phyloP scores from a whole-genome alignment of 495 filamentous ascomycete species.

The Penicillium herquei region DNA sequence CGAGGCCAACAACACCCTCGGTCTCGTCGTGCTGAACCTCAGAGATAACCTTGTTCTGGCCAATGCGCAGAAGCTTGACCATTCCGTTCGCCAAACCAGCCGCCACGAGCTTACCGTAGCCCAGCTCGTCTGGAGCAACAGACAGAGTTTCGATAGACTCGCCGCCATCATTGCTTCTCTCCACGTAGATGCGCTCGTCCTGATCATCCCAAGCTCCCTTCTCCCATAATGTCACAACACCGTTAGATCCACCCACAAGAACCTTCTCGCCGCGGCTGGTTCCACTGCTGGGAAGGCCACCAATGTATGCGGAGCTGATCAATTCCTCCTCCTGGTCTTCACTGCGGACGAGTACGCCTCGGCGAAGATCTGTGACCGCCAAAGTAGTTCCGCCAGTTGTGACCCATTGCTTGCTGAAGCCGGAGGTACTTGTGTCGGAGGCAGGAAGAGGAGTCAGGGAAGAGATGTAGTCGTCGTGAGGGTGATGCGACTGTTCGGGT shows the following conservation, averaged over 20 bases:
- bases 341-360: conserved; percentile 77
- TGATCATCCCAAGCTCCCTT: conserved; percentile 92
- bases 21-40: conserved; percentile 76
- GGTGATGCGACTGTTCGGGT: conserved; percentile 74
- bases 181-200: conserved; percentile 78
- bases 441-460: conserved; percentile 83
- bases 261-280: conserved; percentile 69
- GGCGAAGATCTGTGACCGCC: conserved; percentile 81
- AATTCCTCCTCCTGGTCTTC: conserved; percentile 95
- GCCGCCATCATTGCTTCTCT: conserved; percentile 50
- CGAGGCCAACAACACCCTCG: conserved; percentile 74
- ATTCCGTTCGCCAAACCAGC: conserved; percentile 74
- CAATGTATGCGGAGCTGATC: conserved; percentile 72
- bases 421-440: conserved; percentile 71
- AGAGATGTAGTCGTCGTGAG: conserved; percentile 91
- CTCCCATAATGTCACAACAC: conserved; percentile 90
- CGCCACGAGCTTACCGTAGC: conserved; percentile 66
- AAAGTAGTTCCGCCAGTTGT: conserved; percentile 88
- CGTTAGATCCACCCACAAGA: conserved; percentile 73
- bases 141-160: conserved; percentile 73
- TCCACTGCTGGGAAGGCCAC: conserved; percentile 61
- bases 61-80: conserved; percentile 55
- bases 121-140: conserved; percentile 61
- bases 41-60: conserved; percentile 55
- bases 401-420: conserved; percentile 88